Percentiles rank a stretch among this genome's conserved stretches.
Conservation (phyloP, 139 green algal species). For the Chlorella sp. region DNA sequence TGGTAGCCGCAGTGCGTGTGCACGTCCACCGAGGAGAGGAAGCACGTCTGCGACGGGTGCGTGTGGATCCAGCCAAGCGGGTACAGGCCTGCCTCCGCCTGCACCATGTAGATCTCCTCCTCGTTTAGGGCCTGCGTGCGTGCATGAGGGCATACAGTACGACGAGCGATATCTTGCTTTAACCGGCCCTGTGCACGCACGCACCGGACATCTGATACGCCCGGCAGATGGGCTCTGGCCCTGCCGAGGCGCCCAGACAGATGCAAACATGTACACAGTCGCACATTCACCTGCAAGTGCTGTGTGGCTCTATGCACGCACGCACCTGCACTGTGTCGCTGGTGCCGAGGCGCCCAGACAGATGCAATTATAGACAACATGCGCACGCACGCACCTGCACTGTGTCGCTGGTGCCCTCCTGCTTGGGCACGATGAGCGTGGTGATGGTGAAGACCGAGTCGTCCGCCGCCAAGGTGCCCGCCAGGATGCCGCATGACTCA, state of each 20-base stretch:
- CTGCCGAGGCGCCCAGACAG: too few relatives aligned
- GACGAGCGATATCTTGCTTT: too few relatives aligned
- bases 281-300: too few relatives aligned
- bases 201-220: too few relatives aligned
- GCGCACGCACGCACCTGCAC: conserved; percentile 37
- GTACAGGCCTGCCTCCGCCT: conserved; percentile 59
- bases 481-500: conserved; percentile 87
- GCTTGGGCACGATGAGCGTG: conserved; percentile 90
- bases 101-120: conserved; percentile 80
- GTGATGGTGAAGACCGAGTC: conserved; percentile 76
- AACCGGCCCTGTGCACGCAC: too few relatives aligned
- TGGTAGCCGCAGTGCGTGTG: conserved; percentile 92
- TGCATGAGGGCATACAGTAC: too few relatives aligned
- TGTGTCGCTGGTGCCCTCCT: conserved; percentile 77
- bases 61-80: conserved; percentile 97
- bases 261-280: too few relatives aligned
- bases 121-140: conserved; percentile 60
- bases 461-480: conserved; percentile 55
- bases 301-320: too few relatives aligned
- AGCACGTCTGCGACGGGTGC: conserved; percentile 91
- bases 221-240: too few relatives aligned
- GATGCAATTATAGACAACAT: too few relatives aligned
- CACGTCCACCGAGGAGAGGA: conserved; percentile 91
- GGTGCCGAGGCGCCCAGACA: too few relatives aligned
- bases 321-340: conserved; percentile 61